phyloP scores from a whole-genome alignment of 768 basidiomycete genomes.

The Russula griseocarnosa region DNA sequence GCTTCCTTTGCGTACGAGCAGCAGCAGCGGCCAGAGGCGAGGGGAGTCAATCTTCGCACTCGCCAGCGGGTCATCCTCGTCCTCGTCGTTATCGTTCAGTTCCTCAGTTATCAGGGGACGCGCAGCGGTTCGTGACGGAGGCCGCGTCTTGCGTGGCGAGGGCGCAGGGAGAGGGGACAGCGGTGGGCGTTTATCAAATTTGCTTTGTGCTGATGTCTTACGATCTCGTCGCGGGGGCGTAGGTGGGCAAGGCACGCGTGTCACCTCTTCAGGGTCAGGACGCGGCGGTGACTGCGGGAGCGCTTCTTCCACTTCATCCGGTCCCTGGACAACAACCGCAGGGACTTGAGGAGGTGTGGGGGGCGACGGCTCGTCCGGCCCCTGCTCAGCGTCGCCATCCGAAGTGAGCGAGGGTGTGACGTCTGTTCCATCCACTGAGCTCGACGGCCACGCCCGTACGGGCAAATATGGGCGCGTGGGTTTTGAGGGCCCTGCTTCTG shows the following conservation, averaged over 20 bases:
- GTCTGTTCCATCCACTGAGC: conserved; percentile 27
- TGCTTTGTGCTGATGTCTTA: conserved; percentile 24
- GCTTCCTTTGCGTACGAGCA: conserved; percentile 8
- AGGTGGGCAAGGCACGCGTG: conserved; percentile 2
- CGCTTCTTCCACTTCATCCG: conserved; percentile 4
- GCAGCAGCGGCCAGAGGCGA: conserved; percentile 3
- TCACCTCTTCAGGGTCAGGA: neutral
- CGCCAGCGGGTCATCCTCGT: conserved; percentile 21
- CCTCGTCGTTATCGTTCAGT: neutral
- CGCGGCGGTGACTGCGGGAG: conserved; percentile 3
- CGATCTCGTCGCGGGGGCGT: conserved; percentile 11
- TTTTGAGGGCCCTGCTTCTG: conserved; percentile 16
- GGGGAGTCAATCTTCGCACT: conserved; percentile 3
- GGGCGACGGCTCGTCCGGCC: conserved; percentile 20
- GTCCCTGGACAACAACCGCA: conserved; percentile 1
- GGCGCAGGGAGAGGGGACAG: conserved; percentile 57
- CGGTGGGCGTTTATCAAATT: conserved; percentile 60
- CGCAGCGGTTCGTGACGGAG: conserved; percentile 45
- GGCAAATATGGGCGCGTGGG: conserved; percentile 9
- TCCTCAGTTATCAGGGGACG: neutral
- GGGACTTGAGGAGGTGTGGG: conserved; percentile 27
- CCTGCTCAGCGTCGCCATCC: conserved; percentile 22
- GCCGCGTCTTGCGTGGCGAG: conserved; percentile 51
- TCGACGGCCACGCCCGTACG: conserved; percentile 24
- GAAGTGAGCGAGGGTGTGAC: conserved; percentile 28